Evolutionary conservation across 192 early-diverging fungal species (phyloP).

Genomic region (Phlyctochytrium arcticum): DNA sequence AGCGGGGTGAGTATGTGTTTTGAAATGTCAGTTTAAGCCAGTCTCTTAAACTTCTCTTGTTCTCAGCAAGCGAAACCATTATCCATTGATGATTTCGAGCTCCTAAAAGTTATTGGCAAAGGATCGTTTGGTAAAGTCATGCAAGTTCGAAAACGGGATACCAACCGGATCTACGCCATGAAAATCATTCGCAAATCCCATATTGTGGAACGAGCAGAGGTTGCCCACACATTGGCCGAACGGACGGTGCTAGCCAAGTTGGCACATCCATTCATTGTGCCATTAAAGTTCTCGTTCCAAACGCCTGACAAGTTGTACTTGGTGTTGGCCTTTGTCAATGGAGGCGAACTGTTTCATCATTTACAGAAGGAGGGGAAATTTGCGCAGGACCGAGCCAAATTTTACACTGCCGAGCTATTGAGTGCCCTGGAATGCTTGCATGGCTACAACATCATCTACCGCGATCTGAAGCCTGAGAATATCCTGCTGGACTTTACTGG

Average conservation of each 20-base stretch:
- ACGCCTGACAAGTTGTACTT: conserved; percentile 92
- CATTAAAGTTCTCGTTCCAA: conserved; percentile 62
- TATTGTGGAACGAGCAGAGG: conserved; percentile 88
- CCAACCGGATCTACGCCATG: conserved; percentile 91
- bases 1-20: neutral
- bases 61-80: conserved; percentile 63
- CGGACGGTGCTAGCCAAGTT: conserved; percentile 85
- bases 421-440: conserved; percentile 91
- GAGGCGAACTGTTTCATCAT: conserved; percentile 86
- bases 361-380: conserved; percentile 63
- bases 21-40: neutral
- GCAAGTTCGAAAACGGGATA: conserved; percentile 89
- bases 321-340: conserved; percentile 91
- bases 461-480: conserved; percentile 95
- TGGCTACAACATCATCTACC: conserved; percentile 82
- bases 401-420: conserved; percentile 89
- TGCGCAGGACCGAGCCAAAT: conserved; percentile 55
- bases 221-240: conserved; percentile 92
- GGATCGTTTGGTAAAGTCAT: conserved; percentile 97
- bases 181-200: conserved; percentile 91
- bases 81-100: conserved; percentile 86
- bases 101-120: conserved; percentile 94
- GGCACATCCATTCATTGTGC: conserved; percentile 66
- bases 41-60: neutral
- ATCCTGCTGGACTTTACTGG: conserved; percentile 90